A percentile compares a stretch with the other conserved stretches of the same genome.
These are phyloP conservation scores for Nepenthes mirabilis DNA, from an alignment of 148 eudicot genomes.

Conservation along the genomic window DNA sequence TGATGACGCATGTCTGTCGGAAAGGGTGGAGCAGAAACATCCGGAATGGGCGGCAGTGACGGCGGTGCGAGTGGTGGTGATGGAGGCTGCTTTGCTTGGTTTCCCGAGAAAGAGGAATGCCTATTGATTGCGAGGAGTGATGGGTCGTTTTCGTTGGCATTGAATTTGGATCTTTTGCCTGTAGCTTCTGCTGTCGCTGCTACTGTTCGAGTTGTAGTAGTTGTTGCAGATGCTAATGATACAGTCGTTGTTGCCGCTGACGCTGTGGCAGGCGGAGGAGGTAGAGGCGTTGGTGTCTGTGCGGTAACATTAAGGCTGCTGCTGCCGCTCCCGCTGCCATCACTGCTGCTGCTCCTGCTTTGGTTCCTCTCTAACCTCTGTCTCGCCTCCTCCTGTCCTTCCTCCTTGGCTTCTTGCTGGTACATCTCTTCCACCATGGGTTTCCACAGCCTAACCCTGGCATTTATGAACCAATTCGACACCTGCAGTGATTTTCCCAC, in stretches of 20 bases:
- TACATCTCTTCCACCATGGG: slow-evolving; percentile 76
- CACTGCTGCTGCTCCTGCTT: background rate
- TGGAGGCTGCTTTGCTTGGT: background rate
- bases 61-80: slow-evolving; percentile 1
- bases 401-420: slow-evolving; percentile 36
- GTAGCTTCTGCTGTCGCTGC: no score
- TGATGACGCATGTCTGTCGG: no score
- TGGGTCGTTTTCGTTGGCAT: slow-evolving; percentile 20
- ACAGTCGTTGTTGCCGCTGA: slow-evolving; percentile 7
- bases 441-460: slow-evolving; percentile 63
- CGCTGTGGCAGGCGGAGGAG: background rate
- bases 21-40: background rate
- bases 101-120: slow-evolving; percentile 7
- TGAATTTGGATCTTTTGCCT: background rate
- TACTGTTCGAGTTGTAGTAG: slow-evolving; percentile 7
- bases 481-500: slow-evolving; percentile 19
- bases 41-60: background rate
- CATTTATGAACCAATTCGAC: slow-evolving; percentile 69
- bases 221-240: slow-evolving; percentile 1
- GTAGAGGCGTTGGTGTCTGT: background rate
- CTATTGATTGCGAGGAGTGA: slow-evolving; percentile 16
- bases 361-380: background rate
- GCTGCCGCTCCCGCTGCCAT: background rate
- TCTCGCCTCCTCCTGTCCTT: slow-evolving; percentile 1
- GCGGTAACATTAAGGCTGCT: background rate